Percentiles rank a stretch among this genome's conserved stretches.
phyloP scores from a whole-genome alignment of 2,329 filamentous ascomycete species.

The Paracorniculantispora psalliotae region DNA sequence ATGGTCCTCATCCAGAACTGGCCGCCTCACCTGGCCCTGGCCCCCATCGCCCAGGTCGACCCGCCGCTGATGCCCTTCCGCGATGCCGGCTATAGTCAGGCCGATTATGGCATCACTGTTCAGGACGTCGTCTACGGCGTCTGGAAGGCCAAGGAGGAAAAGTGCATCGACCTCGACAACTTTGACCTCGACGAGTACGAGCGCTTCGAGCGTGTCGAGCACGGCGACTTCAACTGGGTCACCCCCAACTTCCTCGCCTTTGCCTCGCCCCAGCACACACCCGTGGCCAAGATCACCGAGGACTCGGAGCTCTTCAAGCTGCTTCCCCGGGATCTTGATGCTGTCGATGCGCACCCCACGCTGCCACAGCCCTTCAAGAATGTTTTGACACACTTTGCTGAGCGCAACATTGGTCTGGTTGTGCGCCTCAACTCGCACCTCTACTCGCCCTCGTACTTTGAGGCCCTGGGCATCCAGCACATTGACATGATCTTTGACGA shows the following conservation, averaged over 20 bases:
- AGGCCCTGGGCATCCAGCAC: conserved; percentile 88
- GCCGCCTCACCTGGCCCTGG: conserved; percentile 91
- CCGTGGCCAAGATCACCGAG: conserved; percentile 65
- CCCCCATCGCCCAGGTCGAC: conserved; percentile 93
- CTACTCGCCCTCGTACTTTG: conserved; percentile 96
- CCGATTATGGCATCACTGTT: conserved; percentile 90
- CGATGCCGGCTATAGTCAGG: conserved; percentile 96
- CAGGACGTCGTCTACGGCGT: conserved; percentile 98
- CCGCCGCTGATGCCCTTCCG: conserved; percentile 98
- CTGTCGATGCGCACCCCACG: conserved; percentile 63
- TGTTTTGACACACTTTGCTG: conserved; percentile 81
- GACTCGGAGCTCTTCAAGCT: conserved; percentile 68
- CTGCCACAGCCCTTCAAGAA: conserved; percentile 92
- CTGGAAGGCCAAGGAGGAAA: conserved; percentile 97
- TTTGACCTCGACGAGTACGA: conserved; percentile 98
- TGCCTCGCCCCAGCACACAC: conserved; percentile 83
- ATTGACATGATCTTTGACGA: conserved; percentile 99
- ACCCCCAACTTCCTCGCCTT: conserved; percentile 94
- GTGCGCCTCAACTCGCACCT: conserved; percentile 93
- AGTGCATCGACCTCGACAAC: conserved; percentile 83
- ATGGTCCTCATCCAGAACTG: conserved; percentile 98
- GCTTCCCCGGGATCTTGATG: conserved; percentile 70
- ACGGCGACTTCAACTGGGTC: conserved; percentile 99
- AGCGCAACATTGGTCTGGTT: conserved; percentile 85
- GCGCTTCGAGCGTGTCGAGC: conserved; percentile 89